A percentile compares a stretch with the other conserved stretches of the same genome.
Evolutionary conservation across 2,329 filamentous ascomycete genomes (phyloP).

Genomic region (Verticillium zaregamsianum): DNA sequence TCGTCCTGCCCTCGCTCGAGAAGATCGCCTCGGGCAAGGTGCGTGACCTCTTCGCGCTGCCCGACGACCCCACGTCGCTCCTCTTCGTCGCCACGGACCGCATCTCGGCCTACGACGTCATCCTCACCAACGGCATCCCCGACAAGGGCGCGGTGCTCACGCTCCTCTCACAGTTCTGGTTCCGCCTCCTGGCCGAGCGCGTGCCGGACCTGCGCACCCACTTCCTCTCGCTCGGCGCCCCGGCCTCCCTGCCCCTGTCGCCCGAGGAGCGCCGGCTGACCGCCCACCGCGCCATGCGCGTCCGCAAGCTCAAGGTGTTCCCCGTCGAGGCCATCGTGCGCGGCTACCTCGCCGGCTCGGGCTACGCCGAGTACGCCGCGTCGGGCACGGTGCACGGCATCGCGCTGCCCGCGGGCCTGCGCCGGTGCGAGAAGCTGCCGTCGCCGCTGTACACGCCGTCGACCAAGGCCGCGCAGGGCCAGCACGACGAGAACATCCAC

Average conservation of each 20-base stretch:
- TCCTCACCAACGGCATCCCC: slow-evolving; percentile 67
- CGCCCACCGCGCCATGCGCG: slow-evolving; percentile 70
- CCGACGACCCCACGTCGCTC: slow-evolving; percentile 54
- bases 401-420: slow-evolving; percentile 60
- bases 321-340: slow-evolving; percentile 83
- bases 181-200: slow-evolving; percentile 38
- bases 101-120: slow-evolving; percentile 92
- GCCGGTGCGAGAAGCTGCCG: slow-evolving; percentile 66
- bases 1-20: slow-evolving; percentile 12
- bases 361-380: slow-evolving; percentile 72
- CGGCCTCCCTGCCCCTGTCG: slow-evolving; percentile 23
- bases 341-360: slow-evolving; percentile 83
- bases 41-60: slow-evolving; percentile 73
- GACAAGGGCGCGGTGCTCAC: slow-evolving; percentile 51
- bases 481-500: slow-evolving; percentile 82
- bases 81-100: slow-evolving; percentile 86
- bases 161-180: slow-evolving; percentile 46
- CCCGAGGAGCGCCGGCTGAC: slow-evolving; percentile 45
- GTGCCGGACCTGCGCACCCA: slow-evolving; percentile 48
- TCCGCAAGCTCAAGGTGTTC: slow-evolving; percentile 69
- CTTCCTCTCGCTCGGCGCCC: slow-evolving; percentile 42
- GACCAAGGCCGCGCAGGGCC: slow-evolving; percentile 77
- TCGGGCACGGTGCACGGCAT: slow-evolving; percentile 78
- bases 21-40: slow-evolving; percentile 57
- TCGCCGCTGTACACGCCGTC: slow-evolving; percentile 68